Conservation (phyloP, 306 rosid species). For the Medicago ruthenica region DNA sequence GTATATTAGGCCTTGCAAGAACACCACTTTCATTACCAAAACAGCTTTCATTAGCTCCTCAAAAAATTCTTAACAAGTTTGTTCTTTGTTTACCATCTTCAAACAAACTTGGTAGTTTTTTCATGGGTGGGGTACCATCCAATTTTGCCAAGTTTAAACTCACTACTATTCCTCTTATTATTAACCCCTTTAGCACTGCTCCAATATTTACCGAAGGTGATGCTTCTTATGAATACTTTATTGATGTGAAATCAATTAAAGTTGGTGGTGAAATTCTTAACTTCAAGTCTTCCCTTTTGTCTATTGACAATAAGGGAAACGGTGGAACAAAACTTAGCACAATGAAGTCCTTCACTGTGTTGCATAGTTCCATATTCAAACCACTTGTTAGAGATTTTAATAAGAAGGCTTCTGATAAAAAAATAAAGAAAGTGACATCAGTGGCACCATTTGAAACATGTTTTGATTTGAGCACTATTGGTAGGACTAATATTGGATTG, state of each 20-base stretch:
- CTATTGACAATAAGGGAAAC: conserved; percentile 35
- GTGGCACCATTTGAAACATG: conserved; percentile 47
- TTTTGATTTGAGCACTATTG: conserved; percentile 36
- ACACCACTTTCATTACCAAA: conserved; percentile 24
- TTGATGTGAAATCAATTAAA: conserved; percentile 39
- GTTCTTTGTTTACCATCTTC: conserved; percentile 51
- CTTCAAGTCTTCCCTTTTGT: conserved; percentile 38
- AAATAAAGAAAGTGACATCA: conserved; percentile 35
- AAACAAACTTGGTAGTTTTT: conserved; percentile 35
- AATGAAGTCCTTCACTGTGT: neutral
- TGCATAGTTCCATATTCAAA: conserved; percentile 41
- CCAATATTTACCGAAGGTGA: conserved; percentile 35
- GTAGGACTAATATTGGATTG: conserved; percentile 7
- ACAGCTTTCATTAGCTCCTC: conserved; percentile 6
- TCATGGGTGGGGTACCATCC: conserved; percentile 38
- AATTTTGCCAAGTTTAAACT: conserved; percentile 3
- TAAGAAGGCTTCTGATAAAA: conserved; percentile 42
- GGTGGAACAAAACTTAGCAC: conserved; percentile 53
- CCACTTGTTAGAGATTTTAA: conserved; percentile 45
- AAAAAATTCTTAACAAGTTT: conserved; percentile 42
- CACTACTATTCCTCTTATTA: conserved; percentile 35
- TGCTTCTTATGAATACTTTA: conserved; percentile 41
- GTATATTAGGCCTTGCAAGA: conserved; percentile 51
- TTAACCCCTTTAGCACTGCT: conserved; percentile 38
- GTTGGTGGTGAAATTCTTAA: conserved; percentile 36